Evolutionary conservation across 441 rosid genomes (phyloP).

Genomic region (Syzygium malaccense): DNA sequence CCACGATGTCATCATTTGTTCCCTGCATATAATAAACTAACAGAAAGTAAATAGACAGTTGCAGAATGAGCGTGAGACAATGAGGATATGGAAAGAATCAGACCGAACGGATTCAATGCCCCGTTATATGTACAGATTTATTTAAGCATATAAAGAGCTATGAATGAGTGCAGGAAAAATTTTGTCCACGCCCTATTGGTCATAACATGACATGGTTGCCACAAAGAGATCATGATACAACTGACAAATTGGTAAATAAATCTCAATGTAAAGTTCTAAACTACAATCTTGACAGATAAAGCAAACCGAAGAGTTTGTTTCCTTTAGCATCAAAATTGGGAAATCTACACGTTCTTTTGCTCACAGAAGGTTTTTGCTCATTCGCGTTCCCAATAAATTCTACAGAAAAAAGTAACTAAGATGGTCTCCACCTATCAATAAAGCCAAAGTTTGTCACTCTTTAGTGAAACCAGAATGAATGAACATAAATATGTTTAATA

Average conservation of each 20-base stretch:
- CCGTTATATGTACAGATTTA: not conserved
- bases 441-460: not conserved
- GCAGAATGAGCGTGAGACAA: not conserved
- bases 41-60: not conserved
- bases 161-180: not conserved
- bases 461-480: not conserved
- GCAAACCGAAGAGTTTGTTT: not conserved
- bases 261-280: not conserved
- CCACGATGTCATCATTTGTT: slow-evolving; percentile 57
- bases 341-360: not conserved
- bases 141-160: not conserved
- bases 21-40: slow-evolving; percentile 34
- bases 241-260: not conserved
- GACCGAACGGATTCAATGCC: not conserved
- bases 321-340: not conserved
- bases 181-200: not conserved
- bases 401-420: not conserved
- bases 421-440: not conserved
- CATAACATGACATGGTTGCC: not conserved
- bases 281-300: not conserved
- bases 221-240: not conserved
- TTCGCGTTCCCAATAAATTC: not conserved
- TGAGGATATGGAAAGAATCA: not conserved
- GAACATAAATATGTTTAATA: not conserved
- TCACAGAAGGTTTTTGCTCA: not conserved